phyloP scores from a whole-genome alignment of 179 eudicot species.

The Silene noctiflora region DNA sequence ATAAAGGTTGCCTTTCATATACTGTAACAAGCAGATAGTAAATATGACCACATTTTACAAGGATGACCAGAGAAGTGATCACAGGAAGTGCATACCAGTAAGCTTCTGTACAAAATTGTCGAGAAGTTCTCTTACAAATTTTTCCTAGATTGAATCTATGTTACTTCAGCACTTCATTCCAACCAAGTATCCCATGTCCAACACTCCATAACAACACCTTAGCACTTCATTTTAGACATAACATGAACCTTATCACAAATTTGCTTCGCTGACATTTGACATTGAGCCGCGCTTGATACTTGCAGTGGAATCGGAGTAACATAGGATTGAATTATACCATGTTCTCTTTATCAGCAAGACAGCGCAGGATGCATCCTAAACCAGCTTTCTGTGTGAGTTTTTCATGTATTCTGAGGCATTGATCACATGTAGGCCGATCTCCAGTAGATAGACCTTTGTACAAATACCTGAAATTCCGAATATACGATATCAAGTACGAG shows the following conservation, averaged over 20 bases:
- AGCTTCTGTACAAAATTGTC: constrained; percentile 19
- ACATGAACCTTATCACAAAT: neutral
- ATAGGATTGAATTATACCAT: constrained; percentile 43
- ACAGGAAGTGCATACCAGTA: neutral
- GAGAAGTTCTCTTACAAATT: constrained; percentile 1
- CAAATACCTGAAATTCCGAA: constrained; percentile 54
- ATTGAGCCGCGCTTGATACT: neutral
- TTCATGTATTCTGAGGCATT: constrained; percentile 83
- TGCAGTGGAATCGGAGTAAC: neutral
- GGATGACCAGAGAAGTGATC: neutral
- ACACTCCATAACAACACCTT: neutral
- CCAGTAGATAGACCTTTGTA: constrained; percentile 90
- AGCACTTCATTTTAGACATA: neutral
- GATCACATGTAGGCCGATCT: constrained; percentile 94
- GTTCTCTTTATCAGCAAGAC: constrained; percentile 71
- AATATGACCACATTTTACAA: too few relatives aligned
- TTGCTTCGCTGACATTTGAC: neutral
- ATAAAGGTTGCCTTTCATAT: neutral
- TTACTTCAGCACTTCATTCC: neutral
- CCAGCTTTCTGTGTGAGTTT: constrained; percentile 89
- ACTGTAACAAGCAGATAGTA: neutral
- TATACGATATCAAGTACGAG: neutral
- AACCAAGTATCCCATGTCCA: neutral
- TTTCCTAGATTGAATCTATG: neutral
- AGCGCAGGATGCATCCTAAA: constrained; percentile 84